Evolutionary conservation across 345 rosid genomes (phyloP).

Genomic region (Camelina neglecta): DNA sequence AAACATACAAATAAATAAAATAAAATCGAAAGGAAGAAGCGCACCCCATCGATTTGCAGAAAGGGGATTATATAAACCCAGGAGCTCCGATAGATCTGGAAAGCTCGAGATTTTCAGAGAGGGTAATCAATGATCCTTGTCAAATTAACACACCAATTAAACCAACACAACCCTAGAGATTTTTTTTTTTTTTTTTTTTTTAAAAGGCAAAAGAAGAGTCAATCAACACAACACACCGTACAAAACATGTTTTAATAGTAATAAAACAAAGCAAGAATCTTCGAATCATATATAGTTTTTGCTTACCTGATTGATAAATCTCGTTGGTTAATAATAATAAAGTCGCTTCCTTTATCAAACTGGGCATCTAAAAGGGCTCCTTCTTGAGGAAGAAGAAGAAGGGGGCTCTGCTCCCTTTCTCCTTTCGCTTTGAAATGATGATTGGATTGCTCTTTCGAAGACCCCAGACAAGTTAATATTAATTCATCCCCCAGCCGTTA

Average conservation of each 20-base stretch:
- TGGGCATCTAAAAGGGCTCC: slow-evolving; percentile 33
- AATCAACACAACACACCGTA: slow-evolving; percentile 33
- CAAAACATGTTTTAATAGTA: not conserved
- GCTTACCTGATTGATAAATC: slow-evolving; percentile 35
- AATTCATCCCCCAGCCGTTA: slow-evolving; percentile 41
- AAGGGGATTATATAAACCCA: slow-evolving; percentile 29
- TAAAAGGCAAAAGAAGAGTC: slow-evolving; percentile 20
- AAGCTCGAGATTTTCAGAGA: slow-evolving; percentile 28
- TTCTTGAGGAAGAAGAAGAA: slow-evolving; percentile 26
- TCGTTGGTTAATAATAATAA: slow-evolving; percentile 23
- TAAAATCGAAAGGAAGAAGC: slow-evolving; percentile 39
- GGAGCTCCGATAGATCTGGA: slow-evolving; percentile 52
- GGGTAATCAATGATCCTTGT: slow-evolving; percentile 28
- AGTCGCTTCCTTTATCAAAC: slow-evolving; percentile 37
- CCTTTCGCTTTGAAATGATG: slow-evolving; percentile 42
- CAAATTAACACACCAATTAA: slow-evolving; percentile 30
- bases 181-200: no score
- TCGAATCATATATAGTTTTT: slow-evolving; percentile 24
- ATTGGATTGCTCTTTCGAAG: slow-evolving; percentile 24
- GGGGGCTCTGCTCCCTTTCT: slow-evolving; percentile 32
- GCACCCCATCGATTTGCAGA: slow-evolving; percentile 77
- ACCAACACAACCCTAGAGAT: slow-evolving; percentile 34
- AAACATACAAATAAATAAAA: slow-evolving; percentile 5
- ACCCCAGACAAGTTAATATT: slow-evolving; percentile 21
- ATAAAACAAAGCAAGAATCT: slow-evolving; percentile 4